Evolutionary conservation across 371 early-diverging fungal genomes (phyloP).

Genomic region (Nosema granulosis): DNA sequence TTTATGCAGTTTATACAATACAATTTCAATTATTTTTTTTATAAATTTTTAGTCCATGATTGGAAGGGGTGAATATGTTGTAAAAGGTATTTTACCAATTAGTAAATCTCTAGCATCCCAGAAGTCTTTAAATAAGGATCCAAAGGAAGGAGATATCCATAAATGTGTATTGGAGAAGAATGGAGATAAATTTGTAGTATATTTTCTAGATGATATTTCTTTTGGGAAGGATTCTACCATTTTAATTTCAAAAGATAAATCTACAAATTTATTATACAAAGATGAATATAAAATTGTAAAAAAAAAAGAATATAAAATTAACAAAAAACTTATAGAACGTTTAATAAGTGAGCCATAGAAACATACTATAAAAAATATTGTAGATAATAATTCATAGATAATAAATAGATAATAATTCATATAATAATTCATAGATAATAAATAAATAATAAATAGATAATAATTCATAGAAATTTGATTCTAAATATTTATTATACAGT

Average conservation of each 20-base stretch:
- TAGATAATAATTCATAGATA: too few relatives aligned
- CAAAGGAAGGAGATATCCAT: neutral
- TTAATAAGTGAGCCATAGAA: neutral
- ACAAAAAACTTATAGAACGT: constrained; percentile 18
- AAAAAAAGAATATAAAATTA: constrained; percentile 4
- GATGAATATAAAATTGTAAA: constrained; percentile 9
- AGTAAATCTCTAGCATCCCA: constrained; percentile 2
- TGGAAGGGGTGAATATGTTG: constrained; percentile 18
- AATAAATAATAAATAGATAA: too few relatives aligned
- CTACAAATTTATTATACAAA: neutral
- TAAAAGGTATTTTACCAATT: constrained; percentile 17
- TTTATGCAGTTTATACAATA: too few relatives aligned
- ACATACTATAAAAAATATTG: neutral
- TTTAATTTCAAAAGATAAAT: neutral
- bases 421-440: too few relatives aligned
- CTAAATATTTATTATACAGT: neutral
- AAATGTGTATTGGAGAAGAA: constrained; percentile 18
- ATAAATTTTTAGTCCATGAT: neutral
- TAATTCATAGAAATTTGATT: neutral
- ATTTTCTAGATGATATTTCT: constrained; percentile 37
- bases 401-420: too few relatives aligned
- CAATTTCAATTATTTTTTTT: neutral
- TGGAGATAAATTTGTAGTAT: constrained; percentile 8
- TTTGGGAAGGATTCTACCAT: constrained; percentile 21
- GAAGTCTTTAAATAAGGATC: neutral